These are phyloP conservation scores for Straminergon stramineum DNA, from an alignment of 225 moss, liverwort and hornwort genomes.

Conservation along the genomic window DNA sequence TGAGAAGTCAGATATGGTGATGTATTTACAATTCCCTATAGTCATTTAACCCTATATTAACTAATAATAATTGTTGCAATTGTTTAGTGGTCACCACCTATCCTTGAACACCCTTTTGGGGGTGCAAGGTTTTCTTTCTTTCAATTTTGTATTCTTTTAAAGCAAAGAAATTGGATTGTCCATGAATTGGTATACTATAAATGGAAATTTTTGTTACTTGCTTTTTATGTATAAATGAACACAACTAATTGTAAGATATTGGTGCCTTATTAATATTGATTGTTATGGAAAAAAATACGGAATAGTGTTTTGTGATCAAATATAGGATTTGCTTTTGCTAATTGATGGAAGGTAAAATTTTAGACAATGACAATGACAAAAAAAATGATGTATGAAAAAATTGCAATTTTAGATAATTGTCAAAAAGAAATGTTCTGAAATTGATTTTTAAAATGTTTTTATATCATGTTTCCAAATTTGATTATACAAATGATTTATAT, in stretches of 20 bases:
- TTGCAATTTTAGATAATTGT: not conserved
- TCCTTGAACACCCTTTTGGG: fast-evolving
- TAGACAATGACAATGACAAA: not conserved
- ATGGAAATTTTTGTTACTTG: not conserved
- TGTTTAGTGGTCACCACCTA: not conserved
- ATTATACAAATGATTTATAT: not conserved
- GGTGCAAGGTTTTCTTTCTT: not conserved
- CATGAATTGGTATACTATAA: not conserved
- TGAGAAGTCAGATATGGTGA: not conserved
- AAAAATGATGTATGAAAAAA: not conserved
- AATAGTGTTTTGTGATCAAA: not conserved
- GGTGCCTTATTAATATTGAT: not conserved
- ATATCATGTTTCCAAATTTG: not conserved
- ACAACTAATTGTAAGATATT: not conserved
- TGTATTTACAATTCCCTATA: not conserved
- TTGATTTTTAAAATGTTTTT: not conserved
- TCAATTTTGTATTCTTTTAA: not conserved
- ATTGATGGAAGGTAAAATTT: not conserved
- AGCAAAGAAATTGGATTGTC: too few species aligned
- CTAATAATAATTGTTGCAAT: not conserved
- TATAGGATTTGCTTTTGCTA: not conserved
- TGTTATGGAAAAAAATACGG: not conserved
- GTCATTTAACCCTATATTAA: too few species aligned
- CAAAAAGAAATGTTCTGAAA: not conserved
- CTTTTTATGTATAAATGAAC: not conserved